Evolutionary conservation across 345 rosid genomes (phyloP), one percentile per base, ranked within the genome.

Genomic region (Xanthoceras sorbifolium): DNA sequence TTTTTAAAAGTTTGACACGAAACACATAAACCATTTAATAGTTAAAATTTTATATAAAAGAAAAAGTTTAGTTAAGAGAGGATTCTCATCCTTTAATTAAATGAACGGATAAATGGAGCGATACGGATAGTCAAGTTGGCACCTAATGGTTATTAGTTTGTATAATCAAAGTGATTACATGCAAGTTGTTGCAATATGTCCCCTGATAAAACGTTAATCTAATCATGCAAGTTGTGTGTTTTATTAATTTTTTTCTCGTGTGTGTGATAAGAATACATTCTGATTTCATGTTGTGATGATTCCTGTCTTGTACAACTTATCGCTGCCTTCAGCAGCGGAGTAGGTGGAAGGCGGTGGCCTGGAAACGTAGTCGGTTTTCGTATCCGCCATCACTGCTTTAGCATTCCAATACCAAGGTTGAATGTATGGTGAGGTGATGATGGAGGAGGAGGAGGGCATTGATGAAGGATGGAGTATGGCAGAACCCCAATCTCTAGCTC

Each of bases 401-500:
- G 93, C 87, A 80, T 93, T 86, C 89, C 87, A 84, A 74, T 93
- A 82, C 99, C 96, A 95, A 0, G 97, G 97, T 67, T 78, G 88
- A 36, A 90, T 78, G 57, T 85, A 82, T 2, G 89, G 84, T 20
- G 92, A 86, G 73, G 67, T 40, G 36, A 54, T 71, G 59, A 46
- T 10, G 8, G n/a, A n/a, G n/a, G n/a, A n/a, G 59, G 65, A 72
- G 50, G 79, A 42, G 7, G 88, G 46, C 2, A 38, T 48, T n/a
- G 85, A 83, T 23, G 89, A 80, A 38, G 83, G 83, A 74, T 87
- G 81, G 36, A 89, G 80, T 0, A 85, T 75, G 15, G 90, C 96
- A 1, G 97, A 92, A 64, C 96, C 96, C 97, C 97, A 95, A 67
- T 93, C 97, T 64, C 91, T 77, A n/a, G 77, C 79, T 38, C 97